Percentiles rank a stretch among this genome's conserved stretches.
These are phyloP conservation scores for Poterioochromonas sp. DNA, from an alignment of 352 stramenopile species.

Conservation along the genomic window DNA sequence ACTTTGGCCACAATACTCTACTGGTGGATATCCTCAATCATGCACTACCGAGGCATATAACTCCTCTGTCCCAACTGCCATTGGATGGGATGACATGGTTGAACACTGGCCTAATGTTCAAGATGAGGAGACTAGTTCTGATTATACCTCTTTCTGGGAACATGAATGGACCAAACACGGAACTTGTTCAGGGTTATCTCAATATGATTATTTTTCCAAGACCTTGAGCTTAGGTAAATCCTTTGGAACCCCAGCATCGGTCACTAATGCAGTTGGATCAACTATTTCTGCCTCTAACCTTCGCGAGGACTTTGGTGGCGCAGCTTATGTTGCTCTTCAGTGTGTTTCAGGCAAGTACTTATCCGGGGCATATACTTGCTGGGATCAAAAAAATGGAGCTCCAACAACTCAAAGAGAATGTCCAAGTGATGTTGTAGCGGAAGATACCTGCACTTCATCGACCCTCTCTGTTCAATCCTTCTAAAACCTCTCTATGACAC, in stretches of 20 bases:
- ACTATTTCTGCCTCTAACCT: constrained; percentile 38
- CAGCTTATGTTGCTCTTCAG: constrained; percentile 33
- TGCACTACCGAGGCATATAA: constrained; percentile 59
- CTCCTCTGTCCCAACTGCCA: constrained; percentile 52
- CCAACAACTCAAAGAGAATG: constrained; percentile 41
- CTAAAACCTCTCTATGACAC: constrained; percentile 3
- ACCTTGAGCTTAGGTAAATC: constrained; percentile 50
- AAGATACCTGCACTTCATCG: constrained; percentile 36
- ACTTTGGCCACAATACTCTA: constrained; percentile 62
- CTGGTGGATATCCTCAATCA: constrained; percentile 54
- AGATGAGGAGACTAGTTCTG: constrained; percentile 41
- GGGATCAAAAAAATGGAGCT: constrained; percentile 33
- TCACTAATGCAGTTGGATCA: constrained; percentile 37
- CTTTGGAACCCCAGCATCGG: constrained; percentile 42
- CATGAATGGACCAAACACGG: constrained; percentile 86
- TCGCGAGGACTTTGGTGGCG: constrained; percentile 36
- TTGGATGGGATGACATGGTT: constrained; percentile 61
- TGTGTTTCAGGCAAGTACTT: constrained; percentile 42
- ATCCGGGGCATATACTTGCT: constrained; percentile 45
- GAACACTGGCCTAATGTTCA: constrained; percentile 69
- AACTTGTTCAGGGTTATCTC: constrained; percentile 70
- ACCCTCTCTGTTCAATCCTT: neutral
- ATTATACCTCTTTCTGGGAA: constrained; percentile 68
- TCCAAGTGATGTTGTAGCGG: constrained; percentile 39
- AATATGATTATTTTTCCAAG: constrained; percentile 37